Evolutionary conservation across 768 basidiomycete species (phyloP), one percentile per base, ranked within the genome.

Genomic region (Panellus pusillus): DNA sequence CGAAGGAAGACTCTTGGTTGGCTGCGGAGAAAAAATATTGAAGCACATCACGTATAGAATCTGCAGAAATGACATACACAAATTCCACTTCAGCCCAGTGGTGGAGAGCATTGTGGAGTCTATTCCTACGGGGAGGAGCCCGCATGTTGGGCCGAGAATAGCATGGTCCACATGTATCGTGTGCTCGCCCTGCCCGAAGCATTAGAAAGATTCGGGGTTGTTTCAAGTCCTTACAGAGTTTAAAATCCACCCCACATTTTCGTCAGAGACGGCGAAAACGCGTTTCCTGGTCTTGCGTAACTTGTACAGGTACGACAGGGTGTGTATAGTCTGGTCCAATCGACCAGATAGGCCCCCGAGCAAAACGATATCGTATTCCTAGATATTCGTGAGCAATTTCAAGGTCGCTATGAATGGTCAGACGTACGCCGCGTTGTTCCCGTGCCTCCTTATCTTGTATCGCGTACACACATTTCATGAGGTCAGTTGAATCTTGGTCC

Each of bases 261-360:
- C 93, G 46, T 93, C 91, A n/a, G 91, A 92, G 11, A 95, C 75
- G 0, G 81, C 91, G 66, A 84, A 95, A 3, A 88, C 80, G 18
- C 75, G 75, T 9, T 79, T 66, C 28, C 84, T 76, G 1, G 61
- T 70, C 61, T 76, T 80, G 40, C 91, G 83, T 18, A 95, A 73
- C 67, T 93, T 93, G 70, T 94, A 82, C 1, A 98, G 71, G 44
- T 87, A 80, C 2, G 93, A 90, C 11, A 99, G 78, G 0, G 91
- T 87, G 63, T 97, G 94, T 4, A 95, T 76, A 0, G 94, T 97
- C 63, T 99, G 97, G 68, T 99, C 97, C 4, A 99, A 75, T 24
- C 97, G 83, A 0, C 97, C 97, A 5, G 89, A 80, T 2, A 99
- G 74, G 0, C 97, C 95, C 6, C 97, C 95, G 1, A 96, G 79